phyloP scores from a whole-genome alignment of 306 rosid genomes.

The Carpinus viminea region DNA sequence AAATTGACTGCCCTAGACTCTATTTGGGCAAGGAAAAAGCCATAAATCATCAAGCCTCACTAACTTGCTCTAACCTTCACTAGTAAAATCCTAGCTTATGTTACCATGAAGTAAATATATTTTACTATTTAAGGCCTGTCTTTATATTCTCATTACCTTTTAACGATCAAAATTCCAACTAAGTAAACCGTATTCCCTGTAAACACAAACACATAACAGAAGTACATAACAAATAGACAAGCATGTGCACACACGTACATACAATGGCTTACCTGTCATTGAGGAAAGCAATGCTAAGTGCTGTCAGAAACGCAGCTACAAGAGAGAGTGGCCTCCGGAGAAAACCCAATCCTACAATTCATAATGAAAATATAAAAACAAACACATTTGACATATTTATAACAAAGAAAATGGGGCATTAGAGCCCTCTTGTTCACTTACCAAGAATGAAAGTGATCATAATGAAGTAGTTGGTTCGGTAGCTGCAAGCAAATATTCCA shows the following conservation, averaged over 20 bases:
- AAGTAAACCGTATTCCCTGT: neutral
- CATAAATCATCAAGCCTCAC: neutral
- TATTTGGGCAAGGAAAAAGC: neutral
- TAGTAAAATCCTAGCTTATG: neutral
- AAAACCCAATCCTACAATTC: conserved; percentile 79
- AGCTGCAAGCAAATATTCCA: conserved; percentile 53
- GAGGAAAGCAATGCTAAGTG: conserved; percentile 85
- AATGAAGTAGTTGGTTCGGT: conserved; percentile 91
- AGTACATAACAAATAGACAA: neutral
- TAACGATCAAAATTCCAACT: neutral
- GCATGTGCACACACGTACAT: neutral
- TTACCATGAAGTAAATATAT: neutral
- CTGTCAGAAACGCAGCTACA: conserved; percentile 79
- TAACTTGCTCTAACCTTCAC: neutral
- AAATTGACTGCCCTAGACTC: neutral
- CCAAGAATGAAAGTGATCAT: conserved; percentile 80
- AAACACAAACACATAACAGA: neutral
- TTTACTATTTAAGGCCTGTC: too few species aligned
- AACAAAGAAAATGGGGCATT: conserved; percentile 9
- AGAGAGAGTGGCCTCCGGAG: conserved; percentile 79
- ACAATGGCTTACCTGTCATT: conserved; percentile 74
- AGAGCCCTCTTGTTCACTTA: conserved; percentile 40
- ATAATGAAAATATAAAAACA: conserved; percentile 13
- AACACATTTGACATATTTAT: neutral
- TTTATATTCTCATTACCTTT: too few species aligned